Conservation (phyloP, 768 basidiomycete species). For the Lactifluus piperatus region DNA sequence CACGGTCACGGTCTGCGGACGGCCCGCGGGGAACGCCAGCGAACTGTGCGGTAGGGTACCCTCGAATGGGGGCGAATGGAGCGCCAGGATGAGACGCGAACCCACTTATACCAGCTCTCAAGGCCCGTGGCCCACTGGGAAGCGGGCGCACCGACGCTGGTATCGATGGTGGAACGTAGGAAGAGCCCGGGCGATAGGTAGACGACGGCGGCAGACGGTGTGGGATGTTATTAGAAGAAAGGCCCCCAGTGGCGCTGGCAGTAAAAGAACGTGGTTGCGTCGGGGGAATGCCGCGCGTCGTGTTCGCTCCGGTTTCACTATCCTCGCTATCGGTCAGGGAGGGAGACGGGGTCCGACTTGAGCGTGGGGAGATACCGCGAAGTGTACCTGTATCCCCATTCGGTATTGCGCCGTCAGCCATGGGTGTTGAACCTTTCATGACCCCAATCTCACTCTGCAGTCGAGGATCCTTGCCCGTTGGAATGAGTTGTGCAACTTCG, state of each 20-base stretch:
- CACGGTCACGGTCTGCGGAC: constrained; percentile 18
- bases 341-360: constrained; percentile 9
- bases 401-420: background rate
- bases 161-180: constrained; percentile 12
- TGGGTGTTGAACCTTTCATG: background rate
- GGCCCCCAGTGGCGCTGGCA: background rate
- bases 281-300: background rate
- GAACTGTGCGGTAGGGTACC: constrained; percentile 5
- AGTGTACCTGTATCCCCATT: background rate
- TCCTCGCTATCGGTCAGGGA: constrained; percentile 14
- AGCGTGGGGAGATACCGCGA: background rate
- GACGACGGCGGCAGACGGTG: constrained; percentile 17
- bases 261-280: constrained; percentile 19
- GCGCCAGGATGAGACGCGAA: background rate
- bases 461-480: background rate
- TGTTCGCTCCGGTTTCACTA: constrained; percentile 8
- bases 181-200: constrained; percentile 14
- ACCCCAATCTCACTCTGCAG: background rate
- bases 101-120: constrained; percentile 12
- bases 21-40: constrained; percentile 17
- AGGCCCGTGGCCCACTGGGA: constrained; percentile 19
- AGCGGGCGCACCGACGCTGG: constrained; percentile 15
- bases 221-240: background rate
- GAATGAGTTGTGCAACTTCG: background rate
- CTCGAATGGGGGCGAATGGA: background rate